Evolutionary conservation across 2,329 filamentous ascomycete species (phyloP).

Genomic region (Pseudocercospora macadamiae): DNA sequence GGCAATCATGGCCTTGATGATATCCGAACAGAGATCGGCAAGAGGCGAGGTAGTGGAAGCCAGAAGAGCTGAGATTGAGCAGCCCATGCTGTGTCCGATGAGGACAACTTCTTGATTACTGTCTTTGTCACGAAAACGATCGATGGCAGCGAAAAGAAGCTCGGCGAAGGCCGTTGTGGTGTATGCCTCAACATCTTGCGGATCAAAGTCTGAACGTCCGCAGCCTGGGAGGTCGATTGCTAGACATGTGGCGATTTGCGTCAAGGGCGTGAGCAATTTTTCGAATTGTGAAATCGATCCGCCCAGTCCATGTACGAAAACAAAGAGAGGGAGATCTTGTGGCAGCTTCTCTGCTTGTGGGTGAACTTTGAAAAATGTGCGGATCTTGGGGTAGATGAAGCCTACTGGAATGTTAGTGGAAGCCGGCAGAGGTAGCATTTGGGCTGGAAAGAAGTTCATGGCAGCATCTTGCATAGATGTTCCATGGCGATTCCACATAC

Average conservation of each 20-base stretch:
- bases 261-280: constrained; percentile 64
- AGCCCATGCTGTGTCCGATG: constrained; percentile 89
- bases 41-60: constrained; percentile 63
- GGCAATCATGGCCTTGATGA: constrained; percentile 75
- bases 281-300: constrained; percentile 89
- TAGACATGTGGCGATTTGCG: constrained; percentile 75
- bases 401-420: constrained; percentile 31
- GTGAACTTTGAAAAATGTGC: constrained; percentile 83
- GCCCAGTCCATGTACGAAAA: constrained; percentile 92
- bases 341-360: constrained; percentile 81
- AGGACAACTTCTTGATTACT: constrained; percentile 72
- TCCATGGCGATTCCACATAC: neutral
- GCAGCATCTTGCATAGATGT: too few species aligned
- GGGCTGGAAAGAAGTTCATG: too few species aligned
- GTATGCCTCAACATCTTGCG: constrained; percentile 76
- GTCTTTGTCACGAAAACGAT: constrained; percentile 68
- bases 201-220: constrained; percentile 75
- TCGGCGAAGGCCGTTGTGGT: constrained; percentile 73
- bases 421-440: neutral
- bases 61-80: constrained; percentile 73
- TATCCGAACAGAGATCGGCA: constrained; percentile 52
- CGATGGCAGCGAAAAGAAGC: constrained; percentile 74
- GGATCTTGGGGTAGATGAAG: constrained; percentile 72
- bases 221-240: constrained; percentile 91
- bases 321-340: constrained; percentile 74